phyloP scores from a whole-genome alignment of 345 rosid genomes.

The Chamaenerion angustifolium region DNA sequence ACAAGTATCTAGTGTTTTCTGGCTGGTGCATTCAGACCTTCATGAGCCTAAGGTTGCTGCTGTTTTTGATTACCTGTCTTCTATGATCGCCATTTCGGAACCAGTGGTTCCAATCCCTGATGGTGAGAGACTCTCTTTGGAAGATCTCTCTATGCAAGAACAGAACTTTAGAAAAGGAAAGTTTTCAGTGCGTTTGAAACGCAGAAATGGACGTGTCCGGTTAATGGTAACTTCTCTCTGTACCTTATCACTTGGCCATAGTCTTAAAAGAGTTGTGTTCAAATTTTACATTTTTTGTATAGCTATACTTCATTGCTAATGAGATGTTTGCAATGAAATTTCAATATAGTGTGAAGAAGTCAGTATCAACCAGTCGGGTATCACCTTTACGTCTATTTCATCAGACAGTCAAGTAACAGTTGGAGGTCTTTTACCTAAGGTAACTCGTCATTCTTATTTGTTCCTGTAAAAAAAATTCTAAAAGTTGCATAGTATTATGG shows the following conservation, averaged over 20 bases:
- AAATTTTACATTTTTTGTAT: neutral
- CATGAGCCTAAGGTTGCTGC: constrained; percentile 43
- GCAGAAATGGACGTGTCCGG: constrained; percentile 77
- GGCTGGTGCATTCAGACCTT: constrained; percentile 73
- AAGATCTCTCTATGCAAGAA: constrained; percentile 29
- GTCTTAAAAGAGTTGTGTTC: neutral
- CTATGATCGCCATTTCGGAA: constrained; percentile 54
- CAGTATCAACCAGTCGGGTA: constrained; percentile 37
- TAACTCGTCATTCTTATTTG: constrained; percentile 18
- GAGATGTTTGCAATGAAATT: constrained; percentile 6
- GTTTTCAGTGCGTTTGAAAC: constrained; percentile 59
- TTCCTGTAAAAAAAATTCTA: neutral
- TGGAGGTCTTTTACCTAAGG: constrained; percentile 72
- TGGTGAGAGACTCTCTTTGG: constrained; percentile 33
- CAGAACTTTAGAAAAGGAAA: constrained; percentile 43
- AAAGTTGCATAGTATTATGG: neutral
- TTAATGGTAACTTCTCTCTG: constrained; percentile 34
- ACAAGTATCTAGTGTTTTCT: constrained; percentile 47
- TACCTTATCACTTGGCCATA: neutral
- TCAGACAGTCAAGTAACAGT: constrained; percentile 24
- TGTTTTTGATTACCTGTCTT: constrained; percentile 63
- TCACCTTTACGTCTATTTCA: constrained; percentile 46
- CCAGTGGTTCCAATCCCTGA: constrained; percentile 27
- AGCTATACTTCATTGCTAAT: neutral
- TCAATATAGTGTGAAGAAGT: constrained; percentile 50